phyloP scores from a whole-genome alignment of 2,329 filamentous ascomycete genomes.

The Botrytis galanthina region DNA sequence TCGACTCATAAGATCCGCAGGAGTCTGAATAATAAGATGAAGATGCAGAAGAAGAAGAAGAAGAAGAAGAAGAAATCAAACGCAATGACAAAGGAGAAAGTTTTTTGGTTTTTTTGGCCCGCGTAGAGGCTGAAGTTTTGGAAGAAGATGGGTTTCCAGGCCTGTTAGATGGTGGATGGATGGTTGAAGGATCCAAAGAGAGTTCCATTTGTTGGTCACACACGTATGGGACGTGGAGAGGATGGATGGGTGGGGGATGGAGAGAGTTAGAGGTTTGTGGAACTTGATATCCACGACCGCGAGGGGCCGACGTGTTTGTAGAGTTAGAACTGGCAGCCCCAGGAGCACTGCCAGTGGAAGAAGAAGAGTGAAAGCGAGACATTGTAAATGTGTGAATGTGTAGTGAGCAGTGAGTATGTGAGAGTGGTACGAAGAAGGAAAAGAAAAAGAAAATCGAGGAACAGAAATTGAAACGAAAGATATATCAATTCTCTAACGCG shows the following conservation, averaged over 20 bases:
- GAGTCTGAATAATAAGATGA: conserved; percentile 3
- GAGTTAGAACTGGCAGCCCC: conserved; percentile 5
- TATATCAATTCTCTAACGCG: background rate
- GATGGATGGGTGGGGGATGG: background rate
- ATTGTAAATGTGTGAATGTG: conserved; percentile 1
- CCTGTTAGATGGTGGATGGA: background rate
- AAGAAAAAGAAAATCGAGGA: conserved; percentile 5
- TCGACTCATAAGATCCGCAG: conserved; percentile 3
- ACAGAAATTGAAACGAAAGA: background rate
- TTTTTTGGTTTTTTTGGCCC: background rate
- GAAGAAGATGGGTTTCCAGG: conserved; percentile 8
- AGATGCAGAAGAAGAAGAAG: conserved; percentile 2
- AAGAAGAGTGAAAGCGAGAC: conserved; percentile 15
- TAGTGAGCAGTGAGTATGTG: background rate
- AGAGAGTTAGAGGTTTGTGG: conserved; percentile 5
- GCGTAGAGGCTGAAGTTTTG: conserved; percentile 6
- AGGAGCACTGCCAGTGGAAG: conserved; percentile 11
- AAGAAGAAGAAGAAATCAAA: conserved; percentile 10
- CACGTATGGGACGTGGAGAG: background rate
- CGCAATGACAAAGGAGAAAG: background rate
- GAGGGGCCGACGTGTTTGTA: conserved; percentile 5
- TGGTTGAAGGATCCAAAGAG: conserved; percentile 6
- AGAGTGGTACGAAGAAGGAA: conserved; percentile 8
- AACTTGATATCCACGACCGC: conserved; percentile 18
- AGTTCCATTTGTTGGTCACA: background rate